phyloP scores from a whole-genome alignment of 2,329 filamentous ascomycete genomes.

The Exophiala dermatitidis region DNA sequence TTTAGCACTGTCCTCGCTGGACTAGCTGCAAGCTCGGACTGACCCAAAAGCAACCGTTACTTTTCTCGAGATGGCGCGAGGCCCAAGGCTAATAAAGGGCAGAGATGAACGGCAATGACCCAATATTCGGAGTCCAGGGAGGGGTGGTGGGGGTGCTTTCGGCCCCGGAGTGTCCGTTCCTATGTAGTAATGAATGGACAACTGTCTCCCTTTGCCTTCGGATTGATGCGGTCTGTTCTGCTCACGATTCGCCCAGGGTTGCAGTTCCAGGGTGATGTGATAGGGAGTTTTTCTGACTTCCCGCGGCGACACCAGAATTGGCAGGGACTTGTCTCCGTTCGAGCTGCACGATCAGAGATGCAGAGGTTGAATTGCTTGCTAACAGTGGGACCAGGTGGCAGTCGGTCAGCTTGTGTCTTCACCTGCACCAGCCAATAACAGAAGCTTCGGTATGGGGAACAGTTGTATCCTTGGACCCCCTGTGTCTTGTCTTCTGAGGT shows the following conservation, averaged over 20 bases:
- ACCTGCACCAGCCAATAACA: slow-evolving; percentile 14
- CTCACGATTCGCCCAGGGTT: slow-evolving; percentile 2
- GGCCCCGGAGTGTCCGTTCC: slow-evolving; percentile 8
- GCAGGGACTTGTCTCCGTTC: slow-evolving; percentile 14
- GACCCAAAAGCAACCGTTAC: slow-evolving; percentile 16
- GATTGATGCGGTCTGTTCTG: slow-evolving; percentile 2
- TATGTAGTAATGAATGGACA: slow-evolving; percentile 15
- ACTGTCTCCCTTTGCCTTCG: slow-evolving; percentile 5
- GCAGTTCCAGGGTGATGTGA: slow-evolving; percentile 10
- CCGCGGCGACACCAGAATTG: slow-evolving; percentile 6
- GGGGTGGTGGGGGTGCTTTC: slow-evolving; percentile 11
- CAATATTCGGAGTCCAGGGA: neutral
- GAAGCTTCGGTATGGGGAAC: slow-evolving; percentile 6
- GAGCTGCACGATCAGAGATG: slow-evolving; percentile 17
- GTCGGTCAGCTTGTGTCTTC: slow-evolving; percentile 1
- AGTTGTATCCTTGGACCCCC: slow-evolving; percentile 6
- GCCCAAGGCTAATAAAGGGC: slow-evolving; percentile 20
- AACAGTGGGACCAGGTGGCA: slow-evolving; percentile 13
- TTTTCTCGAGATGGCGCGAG: slow-evolving; percentile 21
- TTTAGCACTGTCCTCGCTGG: slow-evolving; percentile 18
- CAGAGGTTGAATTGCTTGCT: slow-evolving; percentile 8
- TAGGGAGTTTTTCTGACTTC: slow-evolving; percentile 6
- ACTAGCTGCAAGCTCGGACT: slow-evolving; percentile 21
- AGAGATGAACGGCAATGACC: neutral
- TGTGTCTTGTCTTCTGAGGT: slow-evolving; percentile 4